Evolutionary conservation across 1,284 basidiomycete genomes (phyloP).

Genomic region (Ceratobasidium sp.): DNA sequence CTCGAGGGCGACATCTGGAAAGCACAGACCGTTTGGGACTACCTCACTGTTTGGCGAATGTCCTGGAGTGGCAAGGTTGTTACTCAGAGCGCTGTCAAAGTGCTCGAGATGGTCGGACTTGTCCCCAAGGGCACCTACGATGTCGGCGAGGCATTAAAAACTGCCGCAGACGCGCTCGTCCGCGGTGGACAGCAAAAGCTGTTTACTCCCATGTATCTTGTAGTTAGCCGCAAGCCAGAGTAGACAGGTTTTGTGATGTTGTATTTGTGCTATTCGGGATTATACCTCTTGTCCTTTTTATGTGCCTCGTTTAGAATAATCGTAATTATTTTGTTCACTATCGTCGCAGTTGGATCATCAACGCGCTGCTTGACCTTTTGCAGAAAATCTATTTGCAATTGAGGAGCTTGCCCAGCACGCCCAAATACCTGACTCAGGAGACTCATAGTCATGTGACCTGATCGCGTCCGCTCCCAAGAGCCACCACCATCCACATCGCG

Average conservation of each 20-base stretch:
- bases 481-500: constrained; percentile 20
- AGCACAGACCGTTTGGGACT: constrained; percentile 94
- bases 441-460: constrained; percentile 25
- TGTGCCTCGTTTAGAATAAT: constrained; percentile 29
- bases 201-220: constrained; percentile 84
- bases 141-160: constrained; percentile 89
- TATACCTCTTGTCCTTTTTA: constrained; percentile 25
- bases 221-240: constrained; percentile 71
- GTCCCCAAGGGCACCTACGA: constrained; percentile 94
- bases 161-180: constrained; percentile 83
- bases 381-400: constrained; percentile 28
- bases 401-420: no score
- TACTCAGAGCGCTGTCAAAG: constrained; percentile 82
- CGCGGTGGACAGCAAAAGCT: constrained; percentile 88
- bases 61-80: constrained; percentile 88
- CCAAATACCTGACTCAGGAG: background rate
- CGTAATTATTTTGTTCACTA: constrained; percentile 28
- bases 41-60: constrained; percentile 88
- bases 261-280: constrained; percentile 37
- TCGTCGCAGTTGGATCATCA: background rate
- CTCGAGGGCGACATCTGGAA: constrained; percentile 93
- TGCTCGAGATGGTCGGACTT: constrained; percentile 82
- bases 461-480: constrained; percentile 20
- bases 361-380: background rate
- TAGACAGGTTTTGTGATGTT: background rate